Percentiles rank a stretch among this genome's conserved stretches.
phyloP scores from a whole-genome alignment of 768 basidiomycete species.

The Phanerodontia chrysosporium region DNA sequence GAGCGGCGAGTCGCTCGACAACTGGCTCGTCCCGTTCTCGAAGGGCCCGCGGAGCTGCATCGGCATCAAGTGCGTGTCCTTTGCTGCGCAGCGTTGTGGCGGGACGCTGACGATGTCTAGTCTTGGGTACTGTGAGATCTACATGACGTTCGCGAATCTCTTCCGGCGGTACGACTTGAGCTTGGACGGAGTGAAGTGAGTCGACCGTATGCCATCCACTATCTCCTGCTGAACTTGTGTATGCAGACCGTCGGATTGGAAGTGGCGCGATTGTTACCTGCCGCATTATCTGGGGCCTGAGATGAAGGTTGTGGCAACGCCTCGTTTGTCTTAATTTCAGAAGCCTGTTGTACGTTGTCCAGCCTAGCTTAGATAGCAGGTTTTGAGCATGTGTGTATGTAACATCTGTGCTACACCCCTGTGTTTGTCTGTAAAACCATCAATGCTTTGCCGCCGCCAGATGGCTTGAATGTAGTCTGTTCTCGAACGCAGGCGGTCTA shows the following conservation, averaged over 20 bases:
- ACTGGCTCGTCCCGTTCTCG: conserved; percentile 28
- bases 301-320: background rate
- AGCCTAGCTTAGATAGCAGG: too few relatives aligned
- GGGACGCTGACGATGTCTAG: conserved; percentile 18
- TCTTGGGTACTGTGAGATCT: conserved; percentile 41
- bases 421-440: too few relatives aligned
- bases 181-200: conserved; percentile 16
- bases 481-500: too few relatives aligned
- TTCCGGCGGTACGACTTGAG: conserved; percentile 34
- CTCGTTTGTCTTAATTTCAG: background rate
- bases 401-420: too few relatives aligned
- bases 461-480: too few relatives aligned
- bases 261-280: conserved; percentile 4
- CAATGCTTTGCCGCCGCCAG: too few relatives aligned
- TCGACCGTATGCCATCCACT: background rate
- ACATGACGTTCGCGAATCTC: conserved; percentile 36
- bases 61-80: conserved; percentile 36
- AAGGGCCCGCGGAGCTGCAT: conserved; percentile 42
- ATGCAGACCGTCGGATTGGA: background rate
- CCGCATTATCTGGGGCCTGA: conserved; percentile 3
- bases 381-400: too few relatives aligned
- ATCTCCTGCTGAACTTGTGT: background rate
- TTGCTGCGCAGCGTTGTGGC: background rate
- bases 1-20: conserved; percentile 11
- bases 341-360: too few relatives aligned